Evolutionary conservation across 2,329 filamentous ascomycete species (phyloP), one percentile per base, ranked within the genome.

Genomic region (Dactylonectria estremocensis): DNA sequence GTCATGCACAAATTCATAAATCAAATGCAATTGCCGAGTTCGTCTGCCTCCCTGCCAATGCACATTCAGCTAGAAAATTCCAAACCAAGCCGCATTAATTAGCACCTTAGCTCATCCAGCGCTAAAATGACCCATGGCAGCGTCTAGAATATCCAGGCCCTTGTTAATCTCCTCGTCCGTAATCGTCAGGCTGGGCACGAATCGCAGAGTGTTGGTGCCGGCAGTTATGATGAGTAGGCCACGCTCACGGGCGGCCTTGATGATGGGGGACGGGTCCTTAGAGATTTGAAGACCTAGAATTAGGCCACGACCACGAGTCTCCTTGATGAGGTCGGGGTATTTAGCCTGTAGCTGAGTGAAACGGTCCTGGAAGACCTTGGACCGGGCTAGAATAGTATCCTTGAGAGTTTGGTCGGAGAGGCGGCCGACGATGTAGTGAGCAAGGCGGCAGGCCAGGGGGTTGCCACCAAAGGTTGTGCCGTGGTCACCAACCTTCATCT

Each of bases 391-490:
- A 10, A 99, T 95, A 1, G 85, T 85, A 50, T 87, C 82, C 77
- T 95, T 92, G 56, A 98, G 85, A 56, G 88, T 84, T 0, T 90
- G 85, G 28, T 94, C 90, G 0, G 93, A 87, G 5, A 99, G 88
- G 24, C 94, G 90, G 37, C 86, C 87, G 64, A 99, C 90, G 66
- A 98, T 93, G 83, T 97, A 90, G 79, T 97, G 93, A 8, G 93
- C 96, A 9, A 98, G 84, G 35, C 95, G 90, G 77, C 90, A 94
- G 2, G 93, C 95, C 45, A 98, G 87, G 8, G 95, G 95, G 83
- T 97, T 98, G 46, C 95, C 95, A 63, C 95, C 95, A 76, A 97
- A 98, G 0, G 95, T 98, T 16, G 95, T 98, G 56, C 95, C 95
- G 82, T 98, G 95, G 80, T 98, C 95, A 66, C 95, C 94, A 10